Conservation (phyloP, 2,329 filamentous ascomycete species). For the Dothiorella sarmentorum region DNA sequence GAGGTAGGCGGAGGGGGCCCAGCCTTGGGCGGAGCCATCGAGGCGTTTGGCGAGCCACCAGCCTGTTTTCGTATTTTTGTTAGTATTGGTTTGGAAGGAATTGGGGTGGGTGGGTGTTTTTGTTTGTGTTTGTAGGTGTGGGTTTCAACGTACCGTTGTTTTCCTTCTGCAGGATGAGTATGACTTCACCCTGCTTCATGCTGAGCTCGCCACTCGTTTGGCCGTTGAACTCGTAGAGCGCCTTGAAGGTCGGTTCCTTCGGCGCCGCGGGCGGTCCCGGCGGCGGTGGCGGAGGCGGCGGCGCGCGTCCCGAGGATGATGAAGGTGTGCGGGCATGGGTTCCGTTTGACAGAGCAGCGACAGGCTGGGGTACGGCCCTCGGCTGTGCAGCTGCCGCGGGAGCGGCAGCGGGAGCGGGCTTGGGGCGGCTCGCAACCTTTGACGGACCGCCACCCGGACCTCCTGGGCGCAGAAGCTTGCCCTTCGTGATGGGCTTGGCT, state of each 20-base stretch:
- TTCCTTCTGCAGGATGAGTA: conserved; percentile 92
- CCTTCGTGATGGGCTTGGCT: conserved; percentile 85
- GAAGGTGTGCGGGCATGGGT: conserved; percentile 42
- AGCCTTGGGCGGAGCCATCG: conserved; percentile 70
- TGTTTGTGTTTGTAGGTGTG: not conserved
- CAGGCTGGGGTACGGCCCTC: conserved; percentile 52
- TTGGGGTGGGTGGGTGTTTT: not conserved
- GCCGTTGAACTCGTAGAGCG: conserved; percentile 86
- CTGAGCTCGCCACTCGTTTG: conserved; percentile 82
- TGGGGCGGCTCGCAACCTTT: conserved; percentile 56
- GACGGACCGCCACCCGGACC: conserved; percentile 80
- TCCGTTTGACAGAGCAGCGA: conserved; percentile 52
- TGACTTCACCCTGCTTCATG: conserved; percentile 72
- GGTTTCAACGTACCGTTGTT: conserved; percentile 69
- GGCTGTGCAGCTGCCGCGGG: conserved; percentile 36
- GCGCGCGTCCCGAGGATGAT: conserved; percentile 45
- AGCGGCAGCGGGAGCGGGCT: conserved; percentile 27
- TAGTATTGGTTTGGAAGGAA: too few relatives aligned
- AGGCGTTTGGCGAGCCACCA: conserved; percentile 91
- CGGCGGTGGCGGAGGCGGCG: conserved; percentile 60
- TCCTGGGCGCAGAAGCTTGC: conserved; percentile 86
- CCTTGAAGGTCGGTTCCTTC: conserved; percentile 77
- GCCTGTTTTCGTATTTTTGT: too few relatives aligned
- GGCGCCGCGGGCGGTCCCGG: conserved; percentile 58
- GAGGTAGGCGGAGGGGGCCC: conserved; percentile 91